Base-by-base conservation (phyloP, 2,329 filamentous ascomycete genomes). In the Helicocarpus griseus region DNA sequence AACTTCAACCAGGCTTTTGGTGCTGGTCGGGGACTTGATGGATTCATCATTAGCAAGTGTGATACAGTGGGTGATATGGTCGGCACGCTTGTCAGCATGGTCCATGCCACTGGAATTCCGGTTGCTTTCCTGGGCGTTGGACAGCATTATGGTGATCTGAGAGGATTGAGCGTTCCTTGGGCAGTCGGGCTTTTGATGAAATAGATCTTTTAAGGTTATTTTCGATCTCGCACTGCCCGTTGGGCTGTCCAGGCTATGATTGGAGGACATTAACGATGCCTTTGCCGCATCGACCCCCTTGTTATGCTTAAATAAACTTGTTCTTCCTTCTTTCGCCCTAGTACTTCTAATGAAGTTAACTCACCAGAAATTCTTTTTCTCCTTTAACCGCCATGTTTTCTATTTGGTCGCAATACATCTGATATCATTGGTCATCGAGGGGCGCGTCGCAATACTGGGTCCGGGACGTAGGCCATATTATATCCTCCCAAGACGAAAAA, bases 61-160 rank as follows among this genome's bases (percentile, higher is more conserved):
- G 93, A 98, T 72, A 98, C 93, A 0, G 94, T 98, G 35, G 94
- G 93, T n/a, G 91, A 96, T 72, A 97, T 97, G 90, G 89, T 96
- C 40, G 89, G 85, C 2, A 96, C 91, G 2, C 75, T 98, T 57
- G 93, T 98, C 56, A 95, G 88, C 66, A 91, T 98, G 76, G 91
- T 98, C 36, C 91, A 97, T 72, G 91, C 93, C 2, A 98, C 94
- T 3, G 89, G 91, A 26, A 94, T 98, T 43, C 94, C 94, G 0
- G 89, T 98, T 19, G 78, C 97, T 9, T 98, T 98, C 65, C 79
- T 98, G 58, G 93, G 85, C 2, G 79, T 82, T 36, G 81, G 81
- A 4, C 81, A 85, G 69, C 81, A 84, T 65, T 85, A 85, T 64
- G 80, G 79, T 26, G 81, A 85, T 68, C 61, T 85, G 60, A 74